Evolutionary conservation across 2,329 filamentous ascomycete genomes (phyloP).

Genomic region (Endocalyx cinctus): DNA sequence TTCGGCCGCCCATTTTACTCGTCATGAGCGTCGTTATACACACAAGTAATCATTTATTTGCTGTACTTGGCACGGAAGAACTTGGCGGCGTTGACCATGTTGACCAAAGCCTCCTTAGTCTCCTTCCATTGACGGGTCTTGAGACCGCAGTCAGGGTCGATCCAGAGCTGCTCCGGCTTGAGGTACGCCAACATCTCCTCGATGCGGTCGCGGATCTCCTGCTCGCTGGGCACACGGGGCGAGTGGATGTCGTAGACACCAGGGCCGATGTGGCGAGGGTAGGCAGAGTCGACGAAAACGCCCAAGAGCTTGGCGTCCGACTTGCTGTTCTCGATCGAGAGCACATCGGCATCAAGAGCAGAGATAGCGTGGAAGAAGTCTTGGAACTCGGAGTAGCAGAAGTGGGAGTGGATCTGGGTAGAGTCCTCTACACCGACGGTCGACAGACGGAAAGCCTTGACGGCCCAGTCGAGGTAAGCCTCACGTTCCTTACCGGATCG

Average conservation of each 20-base stretch:
- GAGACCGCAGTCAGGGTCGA: slow-evolving; percentile 98
- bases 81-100: slow-evolving; percentile 99
- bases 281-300: slow-evolving; percentile 96
- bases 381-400: slow-evolving; percentile 99
- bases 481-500: slow-evolving; percentile 91
- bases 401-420: slow-evolving; percentile 99
- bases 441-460: slow-evolving; percentile 95
- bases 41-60: slow-evolving; percentile 43
- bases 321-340: slow-evolving; percentile 99
- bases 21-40: slow-evolving; percentile 8
- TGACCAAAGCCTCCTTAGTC: slow-evolving; percentile 91
- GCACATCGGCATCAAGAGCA: slow-evolving; percentile 93
- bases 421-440: slow-evolving; percentile 90
- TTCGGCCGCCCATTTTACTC: too few species aligned
- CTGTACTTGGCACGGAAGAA: slow-evolving; percentile 87
- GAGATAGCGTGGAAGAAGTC: slow-evolving; percentile 99
- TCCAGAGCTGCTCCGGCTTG: slow-evolving; percentile 98
- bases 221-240: slow-evolving; percentile 90
- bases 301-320: slow-evolving; percentile 98
- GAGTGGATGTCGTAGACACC: slow-evolving; percentile 99
- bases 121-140: slow-evolving; percentile 99
- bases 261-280: slow-evolving; percentile 96
- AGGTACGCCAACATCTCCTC: slow-evolving; percentile 97
- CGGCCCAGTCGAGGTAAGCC: slow-evolving; percentile 95
- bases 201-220: slow-evolving; percentile 98